phyloP scores from a whole-genome alignment of 495 filamentous ascomycete species.

The Evernia prunastri region DNA sequence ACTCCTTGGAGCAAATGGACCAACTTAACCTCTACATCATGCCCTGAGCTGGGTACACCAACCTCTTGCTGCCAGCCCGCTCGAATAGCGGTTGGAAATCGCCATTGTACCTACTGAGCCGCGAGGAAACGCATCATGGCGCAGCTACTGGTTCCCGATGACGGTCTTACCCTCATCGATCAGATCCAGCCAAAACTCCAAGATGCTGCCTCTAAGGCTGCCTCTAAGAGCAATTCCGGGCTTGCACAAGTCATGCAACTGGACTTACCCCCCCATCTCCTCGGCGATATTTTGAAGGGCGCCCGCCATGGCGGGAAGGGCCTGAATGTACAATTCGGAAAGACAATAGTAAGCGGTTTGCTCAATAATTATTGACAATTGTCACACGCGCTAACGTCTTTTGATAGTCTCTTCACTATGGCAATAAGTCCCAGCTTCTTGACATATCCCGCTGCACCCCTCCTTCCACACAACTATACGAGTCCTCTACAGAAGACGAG shows the following conservation, averaged over 20 bases:
- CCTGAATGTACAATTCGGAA: constrained; percentile 51
- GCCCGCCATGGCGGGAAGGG: constrained; percentile 57
- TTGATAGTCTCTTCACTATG: constrained; percentile 44
- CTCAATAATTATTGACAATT: constrained; percentile 33
- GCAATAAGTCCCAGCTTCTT: constrained; percentile 46
- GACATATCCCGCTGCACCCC: constrained; percentile 40
- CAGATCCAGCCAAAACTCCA: constrained; percentile 30
- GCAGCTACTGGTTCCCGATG: constrained; percentile 40
- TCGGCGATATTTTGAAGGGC: constrained; percentile 65
- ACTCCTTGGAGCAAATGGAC: background rate
- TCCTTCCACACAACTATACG: constrained; percentile 49
- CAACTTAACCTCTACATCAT: background rate
- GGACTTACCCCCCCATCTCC: constrained; percentile 54
- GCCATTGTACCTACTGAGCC: background rate
- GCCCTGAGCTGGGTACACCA: background rate
- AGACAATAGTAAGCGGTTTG: constrained; percentile 46
- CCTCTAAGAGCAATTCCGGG: constrained; percentile 26
- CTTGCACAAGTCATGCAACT: constrained; percentile 55
- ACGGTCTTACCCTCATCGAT: constrained; percentile 43
- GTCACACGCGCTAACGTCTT: constrained; percentile 33
- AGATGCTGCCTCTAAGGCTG: constrained; percentile 28
- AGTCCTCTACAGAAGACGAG: constrained; percentile 33
- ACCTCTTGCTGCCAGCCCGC: background rate
- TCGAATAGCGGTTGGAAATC: background rate
- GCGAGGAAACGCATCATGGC: constrained; percentile 33